Conservation (phyloP, 2,329 filamentous ascomycete species). For the Elsinoe ampelina region DNA sequence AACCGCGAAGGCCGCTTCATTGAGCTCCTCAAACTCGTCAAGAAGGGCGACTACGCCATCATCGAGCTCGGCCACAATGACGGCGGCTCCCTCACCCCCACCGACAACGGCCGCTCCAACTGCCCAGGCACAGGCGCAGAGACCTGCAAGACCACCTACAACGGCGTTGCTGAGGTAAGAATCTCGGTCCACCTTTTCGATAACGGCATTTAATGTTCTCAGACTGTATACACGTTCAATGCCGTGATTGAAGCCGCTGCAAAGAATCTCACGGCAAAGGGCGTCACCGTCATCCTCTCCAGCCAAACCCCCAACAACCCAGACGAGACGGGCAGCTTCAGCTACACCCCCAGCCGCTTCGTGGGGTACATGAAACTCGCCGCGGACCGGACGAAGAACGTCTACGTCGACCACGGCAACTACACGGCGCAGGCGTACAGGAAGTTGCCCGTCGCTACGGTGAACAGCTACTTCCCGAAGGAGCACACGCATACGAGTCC, state of each 20-base stretch:
- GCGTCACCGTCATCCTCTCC: conserved; percentile 51
- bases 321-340: conserved; percentile 49
- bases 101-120: conserved; percentile 54
- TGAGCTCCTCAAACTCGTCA: conserved; percentile 44
- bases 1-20: conserved; percentile 57
- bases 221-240: conserved; percentile 50
- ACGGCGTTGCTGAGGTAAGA: conserved; percentile 40
- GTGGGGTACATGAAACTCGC: conserved; percentile 46
- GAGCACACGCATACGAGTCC: conserved; percentile 56
- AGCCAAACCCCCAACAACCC: conserved; percentile 54
- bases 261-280: conserved; percentile 44
- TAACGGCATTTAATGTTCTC: too few relatives aligned
- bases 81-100: conserved; percentile 46
- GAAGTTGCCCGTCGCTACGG: conserved; percentile 39
- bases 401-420: conserved; percentile 51
- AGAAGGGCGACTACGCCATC: conserved; percentile 54
- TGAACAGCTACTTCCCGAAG: conserved; percentile 47
- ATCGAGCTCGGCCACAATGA: conserved; percentile 70
- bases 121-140: conserved; percentile 48
- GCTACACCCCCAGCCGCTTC: conserved; percentile 43
- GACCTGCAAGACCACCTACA: conserved; percentile 45
- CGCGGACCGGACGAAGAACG: conserved; percentile 38
- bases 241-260: conserved; percentile 52
- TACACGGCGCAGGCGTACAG: conserved; percentile 48
- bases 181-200: too few relatives aligned